Evolutionary conservation across 495 filamentous ascomycete genomes (phyloP), one percentile per base, ranked within the genome.

Genomic region (Physcia stellaris): DNA sequence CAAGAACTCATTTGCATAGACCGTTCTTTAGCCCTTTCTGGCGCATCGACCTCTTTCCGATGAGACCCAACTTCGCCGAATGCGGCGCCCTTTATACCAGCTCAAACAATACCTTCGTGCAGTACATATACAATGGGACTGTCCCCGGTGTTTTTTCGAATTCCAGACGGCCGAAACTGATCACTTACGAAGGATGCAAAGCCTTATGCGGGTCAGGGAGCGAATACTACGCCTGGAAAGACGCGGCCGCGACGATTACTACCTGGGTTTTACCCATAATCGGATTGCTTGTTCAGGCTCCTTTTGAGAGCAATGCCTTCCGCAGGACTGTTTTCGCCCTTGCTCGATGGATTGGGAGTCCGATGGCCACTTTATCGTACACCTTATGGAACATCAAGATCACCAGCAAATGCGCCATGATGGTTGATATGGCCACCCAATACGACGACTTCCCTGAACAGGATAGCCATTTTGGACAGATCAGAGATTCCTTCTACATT

Each of bases 361-460:
- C 61, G 0, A 62, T 67, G 1, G 48, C 53, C 4, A 52, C 52
- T 9, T 44, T 67, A 9, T 44, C 54, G 3, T 64, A 59, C 31
- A 60, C 61, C 3, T 53, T 67, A 3, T 67, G 64, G 63, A 64
- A 68, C 33, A 66, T 68, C 48, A 58, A 50, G 39, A 51, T 68
- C 13, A 62, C 53, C 4, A 63, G 56, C 12, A 68, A 59, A 43
- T 64, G 59, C 24, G 64, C 64, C 6, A 41, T 63, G 35, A 56
- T 64, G 46, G 56, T 59, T 9, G 63, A 67, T 28, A 64, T 67
- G 64, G 49, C 64, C 1, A 46, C 48, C 6, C 35, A 36, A 11
- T 62, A 60, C 40, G 40, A 55, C 18, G 26, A 41, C 5, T 29
- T 53, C 20, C 48, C 50, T 7, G 35, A 42, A 22, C 10, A 43